phyloP scores from a whole-genome alignment of 495 filamentous ascomycete genomes.

The Penicillium malachiteum region DNA sequence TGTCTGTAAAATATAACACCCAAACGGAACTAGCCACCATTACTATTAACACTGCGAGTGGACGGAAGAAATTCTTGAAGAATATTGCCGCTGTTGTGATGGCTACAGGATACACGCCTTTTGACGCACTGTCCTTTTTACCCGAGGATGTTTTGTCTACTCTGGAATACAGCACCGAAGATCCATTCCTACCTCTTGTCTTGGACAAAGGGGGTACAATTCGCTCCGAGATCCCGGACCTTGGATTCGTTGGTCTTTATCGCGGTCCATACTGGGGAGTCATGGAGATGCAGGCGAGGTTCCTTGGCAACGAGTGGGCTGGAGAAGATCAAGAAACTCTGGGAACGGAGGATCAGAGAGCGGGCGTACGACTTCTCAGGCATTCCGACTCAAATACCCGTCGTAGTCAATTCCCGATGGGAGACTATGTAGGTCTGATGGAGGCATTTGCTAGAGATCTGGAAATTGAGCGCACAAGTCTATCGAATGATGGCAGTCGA shows the following conservation, averaged over 20 bases:
- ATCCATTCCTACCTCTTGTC: slow-evolving; percentile 64
- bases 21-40: slow-evolving; percentile 26
- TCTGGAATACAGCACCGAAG: slow-evolving; percentile 53
- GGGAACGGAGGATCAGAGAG: slow-evolving; percentile 21
- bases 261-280: slow-evolving; percentile 83
- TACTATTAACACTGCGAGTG: slow-evolving; percentile 33
- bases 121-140: slow-evolving; percentile 59
- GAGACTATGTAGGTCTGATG: slow-evolving; percentile 77
- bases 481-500: slow-evolving; percentile 7
- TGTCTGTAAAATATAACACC: slow-evolving; percentile 18
- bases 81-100: slow-evolving; percentile 67
- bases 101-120: slow-evolving; percentile 74
- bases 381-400: slow-evolving; percentile 27
- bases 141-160: slow-evolving; percentile 51
- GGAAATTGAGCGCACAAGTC: slow-evolving; percentile 22
- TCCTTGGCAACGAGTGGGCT: slow-evolving; percentile 50
- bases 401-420: slow-evolving; percentile 73
- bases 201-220: slow-evolving; percentile 66
- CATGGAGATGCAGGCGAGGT: slow-evolving; percentile 82
- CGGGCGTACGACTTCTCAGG: slow-evolving; percentile 26
- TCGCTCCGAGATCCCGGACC: slow-evolving; percentile 56
- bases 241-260: slow-evolving; percentile 86
- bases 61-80: slow-evolving; percentile 31
- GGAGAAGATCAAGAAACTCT: slow-evolving; percentile 1
- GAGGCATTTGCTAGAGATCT: slow-evolving; percentile 63